Conservation (phyloP, 2,329 filamentous ascomycete species). For the Thielaviopsis euricoi region DNA sequence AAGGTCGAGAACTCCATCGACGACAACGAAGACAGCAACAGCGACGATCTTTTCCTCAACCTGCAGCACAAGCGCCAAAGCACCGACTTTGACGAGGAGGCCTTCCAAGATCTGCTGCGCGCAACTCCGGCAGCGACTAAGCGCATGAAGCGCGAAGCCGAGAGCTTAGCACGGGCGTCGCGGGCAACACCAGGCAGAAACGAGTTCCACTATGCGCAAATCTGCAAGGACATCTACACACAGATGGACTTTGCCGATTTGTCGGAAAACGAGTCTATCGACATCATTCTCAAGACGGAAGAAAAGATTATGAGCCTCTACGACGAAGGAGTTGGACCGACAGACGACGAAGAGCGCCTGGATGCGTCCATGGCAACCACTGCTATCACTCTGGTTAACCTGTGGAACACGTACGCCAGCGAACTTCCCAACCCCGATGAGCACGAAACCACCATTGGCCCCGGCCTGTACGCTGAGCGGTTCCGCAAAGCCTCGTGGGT, state of each 20-base stretch:
- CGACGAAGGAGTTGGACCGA: conserved; percentile 38
- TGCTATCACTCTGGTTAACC: conserved; percentile 31
- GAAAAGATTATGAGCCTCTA: conserved; percentile 50
- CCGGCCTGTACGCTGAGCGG: conserved; percentile 40
- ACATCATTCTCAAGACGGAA: conserved; percentile 62
- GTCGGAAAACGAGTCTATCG: conserved; percentile 43
- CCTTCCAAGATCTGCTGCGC: conserved; percentile 23
- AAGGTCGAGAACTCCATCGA: conserved; percentile 22
- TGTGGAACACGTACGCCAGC: conserved; percentile 40
- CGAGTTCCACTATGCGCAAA: conserved; percentile 47
- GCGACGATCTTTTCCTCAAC: conserved; percentile 33
- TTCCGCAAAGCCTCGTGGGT: conserved; percentile 66
- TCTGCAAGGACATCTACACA: conserved; percentile 54
- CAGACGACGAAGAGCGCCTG: conserved; percentile 38
- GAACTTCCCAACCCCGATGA: conserved; percentile 32
- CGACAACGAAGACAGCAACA: conserved; percentile 24
- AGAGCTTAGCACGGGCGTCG: conserved; percentile 35
- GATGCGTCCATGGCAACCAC: conserved; percentile 39
- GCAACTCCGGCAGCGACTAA: conserved; percentile 37
- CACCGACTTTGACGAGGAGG: conserved; percentile 18
- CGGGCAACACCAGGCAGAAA: conserved; percentile 26
- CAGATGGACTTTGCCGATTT: conserved; percentile 40
- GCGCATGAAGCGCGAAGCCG: conserved; percentile 36
- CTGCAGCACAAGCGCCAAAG: conserved; percentile 28
- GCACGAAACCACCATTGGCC: conserved; percentile 46